Conservation (phyloP, 768 basidiomycete genomes). For the Stropharia rugosoannulata region DNA sequence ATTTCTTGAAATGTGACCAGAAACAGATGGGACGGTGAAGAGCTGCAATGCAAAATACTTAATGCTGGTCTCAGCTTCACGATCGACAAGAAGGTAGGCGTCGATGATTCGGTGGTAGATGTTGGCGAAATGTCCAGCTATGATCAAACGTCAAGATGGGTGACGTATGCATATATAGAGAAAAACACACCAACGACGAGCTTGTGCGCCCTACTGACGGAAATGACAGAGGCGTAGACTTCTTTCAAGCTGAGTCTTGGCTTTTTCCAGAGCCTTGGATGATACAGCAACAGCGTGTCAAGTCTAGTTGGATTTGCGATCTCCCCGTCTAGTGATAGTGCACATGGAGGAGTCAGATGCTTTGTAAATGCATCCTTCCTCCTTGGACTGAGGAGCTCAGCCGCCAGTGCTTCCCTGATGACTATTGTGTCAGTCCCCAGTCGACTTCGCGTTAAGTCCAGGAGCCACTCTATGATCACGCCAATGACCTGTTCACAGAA, state of each 20-base stretch:
- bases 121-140: conserved; percentile 81
- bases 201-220: conserved; percentile 71
- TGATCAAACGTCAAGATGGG: background rate
- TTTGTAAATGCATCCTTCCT: conserved; percentile 48
- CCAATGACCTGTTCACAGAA: conserved; percentile 85
- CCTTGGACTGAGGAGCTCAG: conserved; percentile 65
- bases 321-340: conserved; percentile 36
- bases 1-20: conserved; percentile 71
- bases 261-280: conserved; percentile 83
- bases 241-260: conserved; percentile 80
- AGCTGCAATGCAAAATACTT: conserved; percentile 92
- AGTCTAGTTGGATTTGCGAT: conserved; percentile 58
- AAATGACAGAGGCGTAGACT: conserved; percentile 74
- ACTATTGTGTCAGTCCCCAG: conserved; percentile 65
- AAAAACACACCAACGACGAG: conserved; percentile 67
- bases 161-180: background rate
- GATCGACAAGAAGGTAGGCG: conserved; percentile 87
- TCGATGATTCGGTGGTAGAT: conserved; percentile 88
- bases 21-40: conserved; percentile 88
- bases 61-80: conserved; percentile 94
- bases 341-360: conserved; percentile 35
- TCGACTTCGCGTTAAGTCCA: conserved; percentile 75
- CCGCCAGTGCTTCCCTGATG: conserved; percentile 71
- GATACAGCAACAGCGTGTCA: conserved; percentile 78
- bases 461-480: conserved; percentile 84